Conservation (phyloP, 768 basidiomycete species). For the Phlebiopsis gigantea region DNA sequence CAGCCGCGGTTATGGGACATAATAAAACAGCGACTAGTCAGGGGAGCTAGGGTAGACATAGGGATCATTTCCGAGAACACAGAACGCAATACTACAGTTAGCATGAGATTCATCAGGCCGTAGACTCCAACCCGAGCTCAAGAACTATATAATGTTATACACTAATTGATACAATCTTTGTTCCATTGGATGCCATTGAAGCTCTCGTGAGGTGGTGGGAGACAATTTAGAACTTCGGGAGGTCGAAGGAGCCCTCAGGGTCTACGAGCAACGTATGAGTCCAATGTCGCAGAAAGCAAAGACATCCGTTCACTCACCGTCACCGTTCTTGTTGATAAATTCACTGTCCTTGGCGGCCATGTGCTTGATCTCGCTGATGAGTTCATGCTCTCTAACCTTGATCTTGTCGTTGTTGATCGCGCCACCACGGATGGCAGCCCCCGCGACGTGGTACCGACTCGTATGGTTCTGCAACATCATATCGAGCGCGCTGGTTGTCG, state of each 20-base stretch:
- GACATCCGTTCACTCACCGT: conserved; percentile 34
- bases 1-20: too few species aligned
- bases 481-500: conserved; percentile 82
- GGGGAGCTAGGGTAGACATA: too few species aligned
- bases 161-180: background rate
- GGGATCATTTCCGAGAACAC: too few species aligned
- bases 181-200: background rate
- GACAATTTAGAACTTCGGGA: conserved; percentile 9
- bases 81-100: too few species aligned
- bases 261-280: conserved; percentile 17
- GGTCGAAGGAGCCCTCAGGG: conserved; percentile 26
- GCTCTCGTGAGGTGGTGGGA: background rate
- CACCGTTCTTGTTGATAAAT: conserved; percentile 54
- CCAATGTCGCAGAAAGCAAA: background rate
- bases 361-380: conserved; percentile 54
- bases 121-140: too few species aligned
- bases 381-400: conserved; percentile 52
- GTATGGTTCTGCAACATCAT: conserved; percentile 74
- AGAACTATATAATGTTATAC: too few species aligned
- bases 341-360: conserved; percentile 54
- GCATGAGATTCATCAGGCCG: too few species aligned
- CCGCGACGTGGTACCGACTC: conserved; percentile 62
- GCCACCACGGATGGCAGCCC: conserved; percentile 53
- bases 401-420: conserved; percentile 47
- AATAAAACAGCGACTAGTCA: too few species aligned